These are phyloP conservation scores for Endocalyx cinctus DNA, from an alignment of 2,329 filamentous ascomycete species.

Conservation along the genomic window DNA sequence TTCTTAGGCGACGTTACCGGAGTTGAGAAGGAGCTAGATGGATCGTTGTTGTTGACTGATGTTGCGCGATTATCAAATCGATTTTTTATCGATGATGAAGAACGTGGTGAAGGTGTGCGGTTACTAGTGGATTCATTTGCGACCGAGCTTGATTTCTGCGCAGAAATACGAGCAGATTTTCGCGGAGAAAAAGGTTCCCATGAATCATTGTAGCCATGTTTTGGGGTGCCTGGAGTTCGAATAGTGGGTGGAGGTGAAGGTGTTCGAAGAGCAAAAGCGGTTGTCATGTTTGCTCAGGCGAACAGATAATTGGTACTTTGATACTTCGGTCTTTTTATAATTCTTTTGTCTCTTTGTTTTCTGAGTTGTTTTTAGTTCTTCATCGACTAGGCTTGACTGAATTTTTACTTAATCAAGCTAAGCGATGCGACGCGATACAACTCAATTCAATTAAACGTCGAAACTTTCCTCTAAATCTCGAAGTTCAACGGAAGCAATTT, in stretches of 20 bases:
- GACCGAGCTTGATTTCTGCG: conserved; percentile 44
- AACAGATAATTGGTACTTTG: background rate
- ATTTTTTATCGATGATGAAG: too few species aligned
- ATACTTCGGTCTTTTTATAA: too few species aligned
- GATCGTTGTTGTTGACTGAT: conserved; percentile 11
- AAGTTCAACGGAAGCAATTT: too few species aligned
- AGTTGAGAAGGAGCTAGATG: conserved; percentile 32
- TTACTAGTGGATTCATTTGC: too few species aligned
- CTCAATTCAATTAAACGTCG: too few species aligned
- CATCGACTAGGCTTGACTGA: too few species aligned
- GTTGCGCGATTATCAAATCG: too few species aligned
- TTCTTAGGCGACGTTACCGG: conserved; percentile 46
- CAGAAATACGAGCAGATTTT: conserved; percentile 62
- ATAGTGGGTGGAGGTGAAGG: conserved; percentile 56
- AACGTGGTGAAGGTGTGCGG: conserved; percentile 52
- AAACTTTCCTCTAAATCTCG: too few species aligned
- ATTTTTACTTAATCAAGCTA: too few species aligned
- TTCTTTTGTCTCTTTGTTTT: background rate
- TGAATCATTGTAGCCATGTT: conserved; percentile 60
- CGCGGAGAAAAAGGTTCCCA: conserved; percentile 71
- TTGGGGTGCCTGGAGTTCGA: conserved; percentile 65
- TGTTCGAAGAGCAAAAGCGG: conserved; percentile 42
- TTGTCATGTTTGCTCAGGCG: conserved; percentile 13
- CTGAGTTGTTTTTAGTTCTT: too few species aligned
- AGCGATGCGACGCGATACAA: too few species aligned